These are phyloP conservation scores for Bombardia bombarda DNA, from an alignment of 495 filamentous ascomycete species.

Conservation along the genomic window DNA sequence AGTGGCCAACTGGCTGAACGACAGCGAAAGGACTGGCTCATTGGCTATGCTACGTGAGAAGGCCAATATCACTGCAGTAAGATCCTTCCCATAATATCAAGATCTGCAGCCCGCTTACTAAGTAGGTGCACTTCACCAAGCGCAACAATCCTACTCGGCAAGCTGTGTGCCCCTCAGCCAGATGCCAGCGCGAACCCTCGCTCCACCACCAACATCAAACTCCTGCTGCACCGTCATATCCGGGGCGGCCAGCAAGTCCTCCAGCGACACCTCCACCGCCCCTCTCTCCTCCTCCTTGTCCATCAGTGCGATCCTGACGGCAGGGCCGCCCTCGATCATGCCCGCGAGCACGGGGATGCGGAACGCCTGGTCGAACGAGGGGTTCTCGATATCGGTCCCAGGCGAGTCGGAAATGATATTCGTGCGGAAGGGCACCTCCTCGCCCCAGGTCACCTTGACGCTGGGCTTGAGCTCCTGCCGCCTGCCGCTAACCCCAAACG, in stretches of 20 bases:
- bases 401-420: constrained; percentile 27
- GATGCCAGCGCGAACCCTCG: constrained; percentile 10
- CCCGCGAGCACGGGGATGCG: constrained; percentile 24
- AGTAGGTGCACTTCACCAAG: no score
- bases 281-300: constrained; percentile 25
- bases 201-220: constrained; percentile 28
- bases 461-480: constrained; percentile 31
- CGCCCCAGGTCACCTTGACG: constrained; percentile 31
- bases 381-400: constrained; percentile 34
- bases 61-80: no score
- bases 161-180: constrained; percentile 8
- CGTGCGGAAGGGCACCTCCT: constrained; percentile 22
- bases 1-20: no score
- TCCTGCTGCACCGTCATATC: constrained; percentile 21
- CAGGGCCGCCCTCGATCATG: constrained; percentile 18
- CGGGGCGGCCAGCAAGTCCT: constrained; percentile 25
- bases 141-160: constrained; percentile 7
- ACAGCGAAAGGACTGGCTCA: no score
- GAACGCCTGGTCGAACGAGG: constrained; percentile 32
- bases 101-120: no score
- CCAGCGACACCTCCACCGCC: constrained; percentile 25
- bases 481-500: constrained; percentile 21
- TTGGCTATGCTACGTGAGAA: no score
- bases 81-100: no score
- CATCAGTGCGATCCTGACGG: constrained; percentile 27